Conservation (phyloP, 768 basidiomycete genomes). For the Leccinum pellstonianum region DNA sequence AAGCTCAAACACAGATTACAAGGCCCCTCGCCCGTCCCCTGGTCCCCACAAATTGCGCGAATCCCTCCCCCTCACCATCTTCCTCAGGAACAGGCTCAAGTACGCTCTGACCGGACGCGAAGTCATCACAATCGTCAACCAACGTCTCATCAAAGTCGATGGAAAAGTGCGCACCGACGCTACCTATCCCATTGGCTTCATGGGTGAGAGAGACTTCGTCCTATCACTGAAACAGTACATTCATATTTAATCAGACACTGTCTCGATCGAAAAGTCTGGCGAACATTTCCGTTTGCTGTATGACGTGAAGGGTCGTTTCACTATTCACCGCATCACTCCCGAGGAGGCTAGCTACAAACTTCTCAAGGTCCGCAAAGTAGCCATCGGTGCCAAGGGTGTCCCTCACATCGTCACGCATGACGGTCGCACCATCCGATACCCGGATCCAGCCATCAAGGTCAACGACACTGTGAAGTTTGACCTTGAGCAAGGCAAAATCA, state of each 20-base stretch:
- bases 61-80: slow-evolving; percentile 94
- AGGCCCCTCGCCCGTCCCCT: slow-evolving; percentile 93
- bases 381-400: slow-evolving; percentile 89
- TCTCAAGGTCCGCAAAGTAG: slow-evolving; percentile 88
- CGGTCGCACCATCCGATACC: slow-evolving; percentile 99
- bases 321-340: slow-evolving; percentile 97
- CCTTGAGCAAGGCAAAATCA: slow-evolving; percentile 91
- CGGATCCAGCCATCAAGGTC: slow-evolving; percentile 91
- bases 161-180: slow-evolving; percentile 97
- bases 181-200: slow-evolving; percentile 96
- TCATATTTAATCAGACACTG: slow-evolving; percentile 63
- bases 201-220: slow-evolving; percentile 62
- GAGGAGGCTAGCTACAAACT: slow-evolving; percentile 98
- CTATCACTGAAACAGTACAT: neutral
- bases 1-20: slow-evolving; percentile 31
- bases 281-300: slow-evolving; percentile 99
- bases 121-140: slow-evolving; percentile 91
- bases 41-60: slow-evolving; percentile 99
- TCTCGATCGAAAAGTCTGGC: slow-evolving; percentile 96
- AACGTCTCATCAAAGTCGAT: slow-evolving; percentile 98
- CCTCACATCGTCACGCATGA: slow-evolving; percentile 99
- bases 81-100: slow-evolving; percentile 99
- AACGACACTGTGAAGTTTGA: slow-evolving; percentile 99
- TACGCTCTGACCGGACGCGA: slow-evolving; percentile 97
- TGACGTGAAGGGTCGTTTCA: slow-evolving; percentile 99